Evolutionary conservation across 495 filamentous ascomycete species (phyloP), one percentile per base, ranked within the genome.

Genomic region (Lophium mytilinum): DNA sequence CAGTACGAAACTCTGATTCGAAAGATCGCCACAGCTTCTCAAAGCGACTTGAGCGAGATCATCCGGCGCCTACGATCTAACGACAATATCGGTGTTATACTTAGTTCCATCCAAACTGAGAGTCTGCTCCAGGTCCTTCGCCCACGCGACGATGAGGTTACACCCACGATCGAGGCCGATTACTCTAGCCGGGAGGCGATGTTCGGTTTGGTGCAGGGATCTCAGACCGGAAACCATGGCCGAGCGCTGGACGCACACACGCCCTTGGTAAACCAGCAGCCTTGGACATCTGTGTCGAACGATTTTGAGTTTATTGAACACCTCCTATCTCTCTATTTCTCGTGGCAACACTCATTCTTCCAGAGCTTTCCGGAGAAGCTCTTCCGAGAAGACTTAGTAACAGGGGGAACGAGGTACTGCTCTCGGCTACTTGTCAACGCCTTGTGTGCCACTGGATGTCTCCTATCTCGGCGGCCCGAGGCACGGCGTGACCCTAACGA

Each of bases 371-470:
- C 80, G 40, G 64, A 68, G 21, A 71, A 72, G 37, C 71, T 79
- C 12, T 80, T 82, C 62, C 52, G 80, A 12, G 64, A 59, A 15
- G 73, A 80, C 64, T 78, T 81, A 73, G 60, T 51, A 0, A 37
- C 21, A 19, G 69, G 66, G 0, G 58, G 72, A 19, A 37, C 64
- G 10, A 61, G 61, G 58, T 76, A 78, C 65, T 82, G 78, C 66
- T 76, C 71, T 41, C 71, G 77, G 3, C 76, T 79, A 61, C 67
- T 82, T 55, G 78, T 82, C 17, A 80, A 82, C 67, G 74, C 77
- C 12, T 50, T 82, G 50, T 69, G 79, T 49, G 73, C 77, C 9
- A 57, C 66, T 12, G 70, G 71, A 61, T 67, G 73, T 37, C 30
- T 58, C 2, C 52, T 60, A n/a, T 56, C 52, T 18, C 15, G 24